Base-by-base conservation (phyloP, 805 yeast species). In the Saccharomycopsis sp. region DNA sequence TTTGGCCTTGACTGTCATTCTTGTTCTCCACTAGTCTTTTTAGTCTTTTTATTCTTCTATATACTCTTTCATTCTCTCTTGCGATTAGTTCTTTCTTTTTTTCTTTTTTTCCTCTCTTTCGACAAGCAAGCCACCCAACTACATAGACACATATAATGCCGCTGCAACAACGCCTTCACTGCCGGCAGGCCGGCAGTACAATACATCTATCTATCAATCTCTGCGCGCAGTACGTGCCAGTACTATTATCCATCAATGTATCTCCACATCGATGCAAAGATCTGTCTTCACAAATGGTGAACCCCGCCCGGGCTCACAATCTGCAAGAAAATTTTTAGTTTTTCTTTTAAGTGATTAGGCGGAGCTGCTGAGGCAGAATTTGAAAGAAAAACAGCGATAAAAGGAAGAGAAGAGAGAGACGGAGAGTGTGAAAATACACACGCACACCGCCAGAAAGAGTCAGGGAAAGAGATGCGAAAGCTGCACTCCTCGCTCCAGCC, bases 111-210 rank as follows among this genome's bases (percentile, higher is more conserved):
- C n/a, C n/a, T n/a, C n/a, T n/a, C n/a, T n/a, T n/a, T n/a, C n/a
- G n/a, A n/a, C n/a, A n/a, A n/a, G n/a, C n/a, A n/a, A n/a, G n/a
- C n/a, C n/a, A n/a, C n/a, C n/a, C n/a, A n/a, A 29, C 37, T 29
- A 29, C 12, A 29, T 29, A 29, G 55, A 20, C 16, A n/a, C 57
- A n/a, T 40, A 16, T 50, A 23, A 53, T 12, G 59, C 60, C 24
- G 57, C 57, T 55, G 56, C 41, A 24, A 21, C 53, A 9, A 18
- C 53, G 5, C 9, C 23, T 12, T 48, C 24, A 12, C 20, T 24
- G 16, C 46, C 54, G 16, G 15, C 23, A 20, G 52, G 52, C n/a
- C 51, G 14, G 15, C 9, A 7, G 9, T 23, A 9, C 34, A 50
- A 24, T 16, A 50, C 20, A 20, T 16, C 24, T 50, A 24, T 16